Percentiles rank a stretch among this genome's conserved stretches.
These are phyloP conservation scores for Candolleomyces aberdarensis DNA, from an alignment of 768 basidiomycete species.

Conservation along the genomic window DNA sequence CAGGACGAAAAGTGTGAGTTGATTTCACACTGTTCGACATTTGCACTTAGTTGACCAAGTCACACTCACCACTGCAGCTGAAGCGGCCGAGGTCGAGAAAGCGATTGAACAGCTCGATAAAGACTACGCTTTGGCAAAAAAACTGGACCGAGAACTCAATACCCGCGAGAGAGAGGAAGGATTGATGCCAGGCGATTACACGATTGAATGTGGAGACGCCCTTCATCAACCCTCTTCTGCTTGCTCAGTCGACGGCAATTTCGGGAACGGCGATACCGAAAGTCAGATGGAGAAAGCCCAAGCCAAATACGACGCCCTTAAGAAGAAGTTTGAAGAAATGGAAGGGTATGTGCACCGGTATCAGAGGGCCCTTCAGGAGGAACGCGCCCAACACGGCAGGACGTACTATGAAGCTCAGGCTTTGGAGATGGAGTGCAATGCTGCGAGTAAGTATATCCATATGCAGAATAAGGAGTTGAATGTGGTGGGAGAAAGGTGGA, in stretches of 20 bases:
- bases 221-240: background rate
- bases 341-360: background rate
- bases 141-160: background rate
- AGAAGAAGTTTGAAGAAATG: background rate
- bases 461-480: slow-evolving; percentile 11
- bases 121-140: background rate
- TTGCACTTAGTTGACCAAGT: too few species aligned
- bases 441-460: slow-evolving; percentile 8
- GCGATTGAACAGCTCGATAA: background rate
- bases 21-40: too few species aligned
- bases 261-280: background rate
- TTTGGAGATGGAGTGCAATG: slow-evolving; percentile 4
- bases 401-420: background rate
- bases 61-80: too few species aligned
- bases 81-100: too few species aligned
- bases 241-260: background rate
- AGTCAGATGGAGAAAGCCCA: background rate
- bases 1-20: too few species aligned
- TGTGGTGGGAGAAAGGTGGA: slow-evolving; percentile 1
- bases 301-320: background rate
- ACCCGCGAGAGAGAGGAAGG: background rate
- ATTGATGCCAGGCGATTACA: background rate
- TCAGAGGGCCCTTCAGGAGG: background rate
- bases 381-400: background rate
- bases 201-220: background rate